phyloP scores from a whole-genome alignment of 192 early-diverging fungal species.

The Podila epicladia region DNA sequence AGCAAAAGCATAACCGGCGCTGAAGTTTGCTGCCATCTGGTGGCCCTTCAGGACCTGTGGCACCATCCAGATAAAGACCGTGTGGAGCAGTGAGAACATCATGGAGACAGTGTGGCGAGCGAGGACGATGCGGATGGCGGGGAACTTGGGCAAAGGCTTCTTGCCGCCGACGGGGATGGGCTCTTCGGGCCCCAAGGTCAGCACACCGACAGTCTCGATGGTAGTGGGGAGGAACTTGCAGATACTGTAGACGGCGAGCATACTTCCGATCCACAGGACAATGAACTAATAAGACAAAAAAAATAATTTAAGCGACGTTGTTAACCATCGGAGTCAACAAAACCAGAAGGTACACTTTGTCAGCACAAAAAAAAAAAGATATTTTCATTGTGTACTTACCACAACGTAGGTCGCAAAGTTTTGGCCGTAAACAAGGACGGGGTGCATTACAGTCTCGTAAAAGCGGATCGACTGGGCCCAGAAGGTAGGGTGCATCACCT shows the following conservation, averaged over 20 bases:
- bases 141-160: slow-evolving; percentile 42
- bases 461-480: slow-evolving; percentile 38
- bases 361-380: background rate
- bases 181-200: slow-evolving; percentile 28
- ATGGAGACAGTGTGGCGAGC: slow-evolving; percentile 26
- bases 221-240: slow-evolving; percentile 47
- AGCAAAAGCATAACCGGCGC: slow-evolving; percentile 37
- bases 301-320: background rate
- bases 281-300: slow-evolving; percentile 26
- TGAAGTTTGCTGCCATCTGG: slow-evolving; percentile 41
- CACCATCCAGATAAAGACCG: slow-evolving; percentile 48
- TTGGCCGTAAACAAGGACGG: slow-evolving; percentile 44
- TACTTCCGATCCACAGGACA: slow-evolving; percentile 41
- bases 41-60: slow-evolving; percentile 38
- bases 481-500: slow-evolving; percentile 29
- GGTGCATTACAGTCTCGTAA: slow-evolving; percentile 36
- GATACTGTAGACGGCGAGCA: slow-evolving; percentile 40
- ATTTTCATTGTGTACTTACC: slow-evolving; percentile 18
- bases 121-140: slow-evolving; percentile 41
- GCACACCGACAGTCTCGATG: slow-evolving; percentile 46
- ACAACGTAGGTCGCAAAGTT: slow-evolving; percentile 47
- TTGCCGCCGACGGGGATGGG: background rate
- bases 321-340: background rate
- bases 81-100: slow-evolving; percentile 39
- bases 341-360: background rate